Base-by-base conservation (phyloP, 2,329 filamentous ascomycete genomes). In the Sporothrix euskadiensis region DNA sequence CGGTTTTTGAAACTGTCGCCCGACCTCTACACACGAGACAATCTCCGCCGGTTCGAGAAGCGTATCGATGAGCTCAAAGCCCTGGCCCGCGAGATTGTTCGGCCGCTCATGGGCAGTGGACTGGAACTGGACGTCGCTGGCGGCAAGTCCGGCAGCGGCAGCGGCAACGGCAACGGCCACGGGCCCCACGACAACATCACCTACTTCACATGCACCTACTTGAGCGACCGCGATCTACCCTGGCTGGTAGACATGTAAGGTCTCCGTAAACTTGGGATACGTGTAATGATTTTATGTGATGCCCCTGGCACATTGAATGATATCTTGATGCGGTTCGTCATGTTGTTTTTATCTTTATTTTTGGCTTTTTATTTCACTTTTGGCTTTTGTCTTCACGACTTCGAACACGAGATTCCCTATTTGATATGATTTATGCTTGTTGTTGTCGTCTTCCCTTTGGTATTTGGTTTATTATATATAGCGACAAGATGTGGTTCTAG, bases 61-160 rank as follows among this genome's bases (percentile, higher is more conserved):
- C 88, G 94, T 73, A 87, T 98, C 77, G 94, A 97, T 74, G 94
- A 98, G 84, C 85, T 98, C 72, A 98, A 97, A 83, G 87, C 88
- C 73, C 87, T 95, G 79, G 95, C 94, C 7, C 86, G 92, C 71
- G 93, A 97, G 78, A 86, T 92, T 19, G 94, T 98, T 8, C 90
- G 91, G 74, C 94, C 94, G 4, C 84, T 98, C 14, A 97, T 97
- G 91, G 88, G 91, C 70, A 96, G 93, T 79, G 92, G 90, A 71
- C 86, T 98, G 14, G 93, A 97, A 81, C 86, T 97, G 66, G 94
- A 97, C 80, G 81, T 93, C 71, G 85, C 87, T 49, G 81, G 80
- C 59, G 81, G 81, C 4, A 84, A 85, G 56, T 59, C 68, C 3
- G 68, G 76, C 35, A 79, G 79, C 69, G 81, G 81, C 76, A 84